Evolutionary conservation across 352 stramenopile genomes (phyloP).

Genomic region (Globisporangium cederbergense): DNA sequence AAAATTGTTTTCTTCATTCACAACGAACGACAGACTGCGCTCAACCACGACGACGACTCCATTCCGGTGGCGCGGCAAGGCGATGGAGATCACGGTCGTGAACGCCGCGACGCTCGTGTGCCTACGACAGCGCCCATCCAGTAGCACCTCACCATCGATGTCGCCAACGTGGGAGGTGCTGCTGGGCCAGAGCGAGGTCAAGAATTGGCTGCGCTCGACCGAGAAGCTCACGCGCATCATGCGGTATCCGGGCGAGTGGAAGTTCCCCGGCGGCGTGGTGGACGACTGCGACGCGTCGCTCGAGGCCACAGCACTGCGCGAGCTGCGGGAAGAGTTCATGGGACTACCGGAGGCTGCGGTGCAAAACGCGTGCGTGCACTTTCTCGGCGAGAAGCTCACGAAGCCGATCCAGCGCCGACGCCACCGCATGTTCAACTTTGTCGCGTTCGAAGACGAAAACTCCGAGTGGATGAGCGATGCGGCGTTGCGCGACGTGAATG

Average conservation of each 20-base stretch:
- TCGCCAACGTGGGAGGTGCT: slow-evolving; percentile 47
- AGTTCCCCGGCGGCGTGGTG: slow-evolving; percentile 52
- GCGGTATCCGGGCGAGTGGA: slow-evolving; percentile 67
- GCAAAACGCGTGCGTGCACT: slow-evolving; percentile 23
- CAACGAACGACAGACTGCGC: neutral
- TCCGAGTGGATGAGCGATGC: slow-evolving; percentile 31
- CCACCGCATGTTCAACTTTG: slow-evolving; percentile 69
- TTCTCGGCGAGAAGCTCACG: slow-evolving; percentile 44
- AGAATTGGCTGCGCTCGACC: slow-evolving; percentile 63
- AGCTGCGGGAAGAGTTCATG: slow-evolving; percentile 59
- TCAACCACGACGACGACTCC: neutral
- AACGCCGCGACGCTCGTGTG: slow-evolving; percentile 25
- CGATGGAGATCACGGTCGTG: slow-evolving; percentile 15
- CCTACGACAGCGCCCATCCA: slow-evolving; percentile 17
- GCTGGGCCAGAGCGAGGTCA: slow-evolving; percentile 58
- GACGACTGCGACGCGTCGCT: slow-evolving; percentile 38
- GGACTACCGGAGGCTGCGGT: slow-evolving; percentile 21
- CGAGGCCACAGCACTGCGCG: slow-evolving; percentile 35
- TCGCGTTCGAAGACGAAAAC: slow-evolving; percentile 61
- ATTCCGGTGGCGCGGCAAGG: slow-evolving; percentile 1
- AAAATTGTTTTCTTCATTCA: neutral
- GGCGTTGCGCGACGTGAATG: slow-evolving; percentile 35
- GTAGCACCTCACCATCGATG: neutral
- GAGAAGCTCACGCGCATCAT: slow-evolving; percentile 39
- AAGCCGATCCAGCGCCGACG: slow-evolving; percentile 35